Percentiles rank a stretch among this genome's conserved stretches.
Conservation (phyloP, 2,329 filamentous ascomycete species). For the Ophiostoma australiae region DNA sequence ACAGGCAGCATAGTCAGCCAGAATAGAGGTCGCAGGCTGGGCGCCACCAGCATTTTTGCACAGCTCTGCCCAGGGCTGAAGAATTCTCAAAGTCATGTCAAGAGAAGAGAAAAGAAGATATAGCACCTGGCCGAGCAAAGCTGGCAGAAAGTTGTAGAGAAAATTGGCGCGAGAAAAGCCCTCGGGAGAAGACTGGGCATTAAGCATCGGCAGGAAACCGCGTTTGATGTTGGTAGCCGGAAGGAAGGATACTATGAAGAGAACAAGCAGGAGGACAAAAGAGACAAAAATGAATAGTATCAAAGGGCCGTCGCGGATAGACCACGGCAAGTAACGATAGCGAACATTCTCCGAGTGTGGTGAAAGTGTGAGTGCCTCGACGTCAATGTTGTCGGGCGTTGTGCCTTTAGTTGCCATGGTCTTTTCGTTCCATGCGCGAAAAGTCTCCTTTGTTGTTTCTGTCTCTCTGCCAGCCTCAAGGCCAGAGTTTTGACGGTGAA, state of each 20-base stretch:
- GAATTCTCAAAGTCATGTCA: slow-evolving; percentile 59
- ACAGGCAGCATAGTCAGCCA: slow-evolving; percentile 66
- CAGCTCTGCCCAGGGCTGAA: slow-evolving; percentile 66
- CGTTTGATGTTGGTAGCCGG: slow-evolving; percentile 58
- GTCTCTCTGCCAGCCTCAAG: slow-evolving; percentile 17
- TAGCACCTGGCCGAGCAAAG: slow-evolving; percentile 60
- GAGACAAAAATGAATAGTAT: slow-evolving; percentile 59
- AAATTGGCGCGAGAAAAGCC: slow-evolving; percentile 87
- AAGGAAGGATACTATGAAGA: slow-evolving; percentile 75
- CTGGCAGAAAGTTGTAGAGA: slow-evolving; percentile 72
- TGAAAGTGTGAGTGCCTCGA: slow-evolving; percentile 36
- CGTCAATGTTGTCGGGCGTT: slow-evolving; percentile 28
- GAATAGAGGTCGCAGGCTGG: slow-evolving; percentile 57
- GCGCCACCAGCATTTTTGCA: slow-evolving; percentile 49
- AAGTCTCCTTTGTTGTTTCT: not conserved
- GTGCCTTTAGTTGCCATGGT: not conserved
- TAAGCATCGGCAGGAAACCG: slow-evolving; percentile 68
- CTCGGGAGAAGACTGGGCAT: slow-evolving; percentile 52
- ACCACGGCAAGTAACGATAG: slow-evolving; percentile 71
- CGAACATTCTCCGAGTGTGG: slow-evolving; percentile 51
- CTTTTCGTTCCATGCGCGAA: slow-evolving; percentile 17
- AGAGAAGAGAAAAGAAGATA: slow-evolving; percentile 63
- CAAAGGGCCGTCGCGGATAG: slow-evolving; percentile 62
- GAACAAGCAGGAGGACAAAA: slow-evolving; percentile 59
- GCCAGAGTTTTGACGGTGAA: slow-evolving; percentile 18